These are phyloP conservation scores for Russula sp. DNA, from an alignment of 768 basidiomycete species.

Conservation along the genomic window DNA sequence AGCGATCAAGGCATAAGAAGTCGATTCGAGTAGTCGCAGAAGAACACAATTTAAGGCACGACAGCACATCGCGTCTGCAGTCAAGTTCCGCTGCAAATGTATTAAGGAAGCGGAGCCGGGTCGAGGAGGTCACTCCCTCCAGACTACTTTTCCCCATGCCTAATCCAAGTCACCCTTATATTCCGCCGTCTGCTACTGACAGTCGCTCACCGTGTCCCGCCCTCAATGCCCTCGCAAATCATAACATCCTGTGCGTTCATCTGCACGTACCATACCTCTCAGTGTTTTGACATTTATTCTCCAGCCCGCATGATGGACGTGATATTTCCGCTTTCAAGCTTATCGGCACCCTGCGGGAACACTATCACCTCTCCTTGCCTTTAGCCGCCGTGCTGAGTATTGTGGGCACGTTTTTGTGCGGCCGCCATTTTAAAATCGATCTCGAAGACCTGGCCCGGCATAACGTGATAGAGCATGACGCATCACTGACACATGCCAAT, in stretches of 20 bases:
- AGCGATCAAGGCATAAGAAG: slow-evolving; percentile 68
- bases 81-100: slow-evolving; percentile 48
- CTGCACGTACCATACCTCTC: neutral
- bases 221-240: slow-evolving; percentile 71
- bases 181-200: slow-evolving; percentile 36
- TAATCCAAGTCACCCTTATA: slow-evolving; percentile 1
- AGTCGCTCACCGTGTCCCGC: slow-evolving; percentile 73
- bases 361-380: slow-evolving; percentile 63
- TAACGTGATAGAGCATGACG: slow-evolving; percentile 62
- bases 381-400: slow-evolving; percentile 53
- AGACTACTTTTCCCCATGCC: slow-evolving; percentile 10
- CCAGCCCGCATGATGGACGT: slow-evolving; percentile 52
- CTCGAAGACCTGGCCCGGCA: slow-evolving; percentile 54
- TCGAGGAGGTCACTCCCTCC: slow-evolving; percentile 84
- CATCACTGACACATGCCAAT: slow-evolving; percentile 52
- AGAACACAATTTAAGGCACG: slow-evolving; percentile 76
- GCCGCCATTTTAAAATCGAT: slow-evolving; percentile 39
- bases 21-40: slow-evolving; percentile 90
- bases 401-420: slow-evolving; percentile 33
- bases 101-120: slow-evolving; percentile 71
- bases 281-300: neutral
- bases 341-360: slow-evolving; percentile 45
- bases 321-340: slow-evolving; percentile 51
- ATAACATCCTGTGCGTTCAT: slow-evolving; percentile 51
- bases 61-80: slow-evolving; percentile 64